These are phyloP conservation scores for Prototheca stagnorum DNA, from an alignment of 163 green algal species.

Conservation along the genomic window DNA sequence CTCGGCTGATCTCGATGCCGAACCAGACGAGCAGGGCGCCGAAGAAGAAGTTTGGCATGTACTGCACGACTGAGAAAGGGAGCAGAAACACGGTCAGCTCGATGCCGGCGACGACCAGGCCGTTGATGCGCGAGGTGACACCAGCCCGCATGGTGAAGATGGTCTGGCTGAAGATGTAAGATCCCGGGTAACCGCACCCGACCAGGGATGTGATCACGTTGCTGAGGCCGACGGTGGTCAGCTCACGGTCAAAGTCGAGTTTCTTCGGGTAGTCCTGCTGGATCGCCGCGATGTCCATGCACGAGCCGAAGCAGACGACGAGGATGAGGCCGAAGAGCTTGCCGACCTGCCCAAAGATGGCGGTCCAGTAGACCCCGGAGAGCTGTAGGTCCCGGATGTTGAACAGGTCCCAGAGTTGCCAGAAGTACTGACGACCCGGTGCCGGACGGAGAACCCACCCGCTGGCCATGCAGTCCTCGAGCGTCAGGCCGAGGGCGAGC, in stretches of 20 bases:
- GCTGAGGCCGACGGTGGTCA: slow-evolving; percentile 42
- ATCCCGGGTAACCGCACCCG: slow-evolving; percentile 30
- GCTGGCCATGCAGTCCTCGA: slow-evolving; percentile 33
- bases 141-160: slow-evolving; percentile 65
- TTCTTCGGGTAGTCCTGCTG: slow-evolving; percentile 30
- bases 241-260: slow-evolving; percentile 69
- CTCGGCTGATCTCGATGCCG: slow-evolving; percentile 53
- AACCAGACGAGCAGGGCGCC: slow-evolving; percentile 61
- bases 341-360: slow-evolving; percentile 1
- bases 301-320: slow-evolving; percentile 61
- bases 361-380: slow-evolving; percentile 32
- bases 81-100: slow-evolving; percentile 46
- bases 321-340: slow-evolving; percentile 41
- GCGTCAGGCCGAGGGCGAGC: slow-evolving; percentile 20
- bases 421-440: slow-evolving; percentile 9
- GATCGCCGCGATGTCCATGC: slow-evolving; percentile 56
- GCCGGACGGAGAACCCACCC: slow-evolving; percentile 46
- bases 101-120: slow-evolving; percentile 25
- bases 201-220: slow-evolving; percentile 22
- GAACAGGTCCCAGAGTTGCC: slow-evolving; percentile 55
- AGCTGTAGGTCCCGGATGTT: slow-evolving; percentile 34
- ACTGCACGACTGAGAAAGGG: slow-evolving; percentile 39
- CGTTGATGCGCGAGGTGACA: slow-evolving; percentile 40
- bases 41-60: slow-evolving; percentile 67
- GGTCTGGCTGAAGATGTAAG: slow-evolving; percentile 48